phyloP scores from a whole-genome alignment of 768 basidiomycete species.

The Rhodosporidiobolus odoratus region DNA sequence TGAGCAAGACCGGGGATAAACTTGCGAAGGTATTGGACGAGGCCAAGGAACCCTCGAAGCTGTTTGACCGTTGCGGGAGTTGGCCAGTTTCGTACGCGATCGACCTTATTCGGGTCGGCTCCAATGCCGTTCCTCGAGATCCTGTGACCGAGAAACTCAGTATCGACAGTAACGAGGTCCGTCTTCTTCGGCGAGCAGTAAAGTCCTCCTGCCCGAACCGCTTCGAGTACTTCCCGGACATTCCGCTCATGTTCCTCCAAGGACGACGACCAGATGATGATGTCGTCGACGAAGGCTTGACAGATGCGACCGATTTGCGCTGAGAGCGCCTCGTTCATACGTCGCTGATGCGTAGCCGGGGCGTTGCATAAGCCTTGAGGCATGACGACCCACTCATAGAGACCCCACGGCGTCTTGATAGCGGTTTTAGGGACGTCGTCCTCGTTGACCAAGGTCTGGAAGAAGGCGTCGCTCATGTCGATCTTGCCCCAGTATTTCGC shows the following conservation, averaged over 20 bases:
- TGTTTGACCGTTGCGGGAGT: background rate
- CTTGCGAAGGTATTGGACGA: constrained; percentile 15
- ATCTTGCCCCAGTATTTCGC: constrained; percentile 24
- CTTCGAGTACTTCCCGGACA: constrained; percentile 45
- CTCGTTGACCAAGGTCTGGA: constrained; percentile 20
- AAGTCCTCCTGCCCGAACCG: constrained; percentile 45
- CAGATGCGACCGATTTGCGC: constrained; percentile 2
- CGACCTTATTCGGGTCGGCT: constrained; percentile 1
- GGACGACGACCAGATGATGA: constrained; percentile 50
- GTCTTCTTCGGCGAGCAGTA: constrained; percentile 33
- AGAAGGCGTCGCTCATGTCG: constrained; percentile 33
- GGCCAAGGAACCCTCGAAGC: constrained; percentile 4
- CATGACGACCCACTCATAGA: constrained; percentile 31
- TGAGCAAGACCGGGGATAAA: background rate
- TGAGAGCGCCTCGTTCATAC: constrained; percentile 29
- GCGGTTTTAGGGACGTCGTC: constrained; percentile 36
- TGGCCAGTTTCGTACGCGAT: background rate
- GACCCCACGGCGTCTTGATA: constrained; percentile 30
- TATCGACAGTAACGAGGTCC: background rate
- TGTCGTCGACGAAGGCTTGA: constrained; percentile 46
- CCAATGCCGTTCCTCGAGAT: constrained; percentile 6
- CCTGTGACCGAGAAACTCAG: constrained; percentile 16
- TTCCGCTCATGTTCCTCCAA: constrained; percentile 47
- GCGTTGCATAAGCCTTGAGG: constrained; percentile 33
- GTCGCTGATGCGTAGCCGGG: constrained; percentile 34